Conservation (phyloP, 2,329 filamentous ascomycete genomes). For the Dactylellina sp. region DNA sequence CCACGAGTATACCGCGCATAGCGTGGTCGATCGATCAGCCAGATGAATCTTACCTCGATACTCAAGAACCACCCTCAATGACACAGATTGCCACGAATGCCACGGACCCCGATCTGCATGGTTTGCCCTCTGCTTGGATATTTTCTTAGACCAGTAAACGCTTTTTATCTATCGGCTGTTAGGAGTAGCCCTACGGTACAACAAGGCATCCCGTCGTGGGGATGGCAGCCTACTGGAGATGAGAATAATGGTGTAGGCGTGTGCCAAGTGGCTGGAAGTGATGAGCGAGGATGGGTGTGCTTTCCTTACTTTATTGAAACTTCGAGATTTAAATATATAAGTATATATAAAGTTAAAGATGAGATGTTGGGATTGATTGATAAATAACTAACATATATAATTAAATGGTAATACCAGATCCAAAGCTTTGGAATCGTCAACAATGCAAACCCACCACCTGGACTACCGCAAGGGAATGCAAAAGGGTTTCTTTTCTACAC, state of each 20-base stretch:
- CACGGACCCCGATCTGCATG: neutral
- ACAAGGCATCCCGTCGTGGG: slow-evolving; percentile 21
- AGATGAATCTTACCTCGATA: too few species aligned
- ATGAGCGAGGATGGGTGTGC: slow-evolving; percentile 32
- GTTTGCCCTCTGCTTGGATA: slow-evolving; percentile 12
- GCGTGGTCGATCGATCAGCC: too few species aligned
- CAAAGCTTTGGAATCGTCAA: slow-evolving; percentile 46
- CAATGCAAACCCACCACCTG: slow-evolving; percentile 7
- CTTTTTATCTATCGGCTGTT: slow-evolving; percentile 24
- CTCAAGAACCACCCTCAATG: too few species aligned
- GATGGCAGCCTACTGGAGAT: slow-evolving; percentile 27
- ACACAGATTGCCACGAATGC: slow-evolving; percentile 22
- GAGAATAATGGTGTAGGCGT: neutral
- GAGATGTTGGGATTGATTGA: neutral
- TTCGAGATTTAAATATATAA: too few species aligned
- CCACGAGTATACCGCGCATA: too few species aligned
- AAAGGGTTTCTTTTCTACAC: slow-evolving; percentile 40
- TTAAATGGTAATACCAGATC: slow-evolving; percentile 4
- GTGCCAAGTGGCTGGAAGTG: slow-evolving; percentile 19
- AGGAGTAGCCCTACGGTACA: slow-evolving; percentile 13
- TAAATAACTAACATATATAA: neutral
- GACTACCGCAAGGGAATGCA: slow-evolving; percentile 11
- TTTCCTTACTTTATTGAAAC: too few species aligned
- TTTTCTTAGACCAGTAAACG: slow-evolving; percentile 7
- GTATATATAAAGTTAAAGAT: too few species aligned